phyloP scores from a whole-genome alignment of 2,329 filamentous ascomycete species.

The Botrytis medusae region DNA sequence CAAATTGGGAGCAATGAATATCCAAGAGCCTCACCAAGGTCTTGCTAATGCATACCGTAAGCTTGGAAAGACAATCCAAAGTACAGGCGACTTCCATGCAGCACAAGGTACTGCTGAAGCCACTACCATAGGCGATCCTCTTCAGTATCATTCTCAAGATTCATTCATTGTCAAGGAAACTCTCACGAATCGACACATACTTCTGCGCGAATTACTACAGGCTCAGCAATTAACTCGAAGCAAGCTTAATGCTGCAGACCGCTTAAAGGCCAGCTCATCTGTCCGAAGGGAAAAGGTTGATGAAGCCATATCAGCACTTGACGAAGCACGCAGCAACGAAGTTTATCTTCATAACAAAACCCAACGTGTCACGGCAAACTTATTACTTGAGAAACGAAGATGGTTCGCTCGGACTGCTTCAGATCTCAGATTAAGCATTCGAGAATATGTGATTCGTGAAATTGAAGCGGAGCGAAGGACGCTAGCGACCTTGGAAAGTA shows the following conservation, averaged over 20 bases:
- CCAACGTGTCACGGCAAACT: conserved; percentile 81
- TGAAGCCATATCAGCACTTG: conserved; percentile 87
- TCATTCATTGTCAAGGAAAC: conserved; percentile 98
- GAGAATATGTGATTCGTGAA: conserved; percentile 90
- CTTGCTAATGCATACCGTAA: conserved; percentile 90
- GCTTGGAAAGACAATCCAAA: conserved; percentile 89
- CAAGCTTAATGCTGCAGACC: conserved; percentile 82
- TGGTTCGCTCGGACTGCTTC: conserved; percentile 86
- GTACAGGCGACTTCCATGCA: conserved; percentile 90
- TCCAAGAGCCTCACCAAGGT: conserved; percentile 87
- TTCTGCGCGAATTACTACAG: conserved; percentile 88
- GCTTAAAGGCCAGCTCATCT: conserved; percentile 80
- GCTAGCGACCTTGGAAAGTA: conserved; percentile 87
- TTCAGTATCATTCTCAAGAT: conserved; percentile 93
- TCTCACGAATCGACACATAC: conserved; percentile 93
- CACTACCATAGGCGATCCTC: conserved; percentile 87
- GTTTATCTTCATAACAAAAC: conserved; percentile 81
- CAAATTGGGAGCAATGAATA: conserved; percentile 81
- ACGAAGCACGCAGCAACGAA: conserved; percentile 83
- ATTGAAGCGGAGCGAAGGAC: conserved; percentile 94
- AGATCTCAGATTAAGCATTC: conserved; percentile 80
- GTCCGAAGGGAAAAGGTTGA: conserved; percentile 95
- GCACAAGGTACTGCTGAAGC: conserved; percentile 96
- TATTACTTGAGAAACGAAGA: conserved; percentile 81
- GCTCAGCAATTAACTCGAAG: conserved; percentile 82